phyloP scores from a whole-genome alignment of 306 rosid genomes.

The Pachyrhizus erosus region DNA sequence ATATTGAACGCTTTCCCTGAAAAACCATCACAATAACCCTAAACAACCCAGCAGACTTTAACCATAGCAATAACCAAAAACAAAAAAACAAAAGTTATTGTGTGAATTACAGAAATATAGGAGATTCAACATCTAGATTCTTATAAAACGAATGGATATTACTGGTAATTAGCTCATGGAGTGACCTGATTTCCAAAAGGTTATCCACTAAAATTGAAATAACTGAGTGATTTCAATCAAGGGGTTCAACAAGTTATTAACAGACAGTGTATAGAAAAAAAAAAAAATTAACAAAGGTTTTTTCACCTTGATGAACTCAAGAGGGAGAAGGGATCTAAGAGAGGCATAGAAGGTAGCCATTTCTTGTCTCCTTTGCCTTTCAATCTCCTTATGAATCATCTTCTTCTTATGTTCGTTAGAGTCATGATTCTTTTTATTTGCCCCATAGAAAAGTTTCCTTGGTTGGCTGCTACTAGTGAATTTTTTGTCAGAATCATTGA shows the following conservation, averaged over 20 bases:
- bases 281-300: not conserved
- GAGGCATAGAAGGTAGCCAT: constrained; percentile 63
- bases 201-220: constrained; percentile 13
- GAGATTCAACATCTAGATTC: not conserved
- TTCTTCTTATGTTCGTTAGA: constrained; percentile 48
- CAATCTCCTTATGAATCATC: constrained; percentile 65
- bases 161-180: not conserved
- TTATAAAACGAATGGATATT: not conserved
- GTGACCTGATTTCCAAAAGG: constrained; percentile 5
- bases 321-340: constrained; percentile 69
- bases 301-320: constrained; percentile 59
- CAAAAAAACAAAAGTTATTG: not conserved
- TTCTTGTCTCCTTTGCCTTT: constrained; percentile 78
- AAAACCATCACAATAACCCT: constrained; percentile 42
- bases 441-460: constrained; percentile 14
- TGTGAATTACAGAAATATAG: not conserved
- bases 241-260: not conserved
- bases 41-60: constrained; percentile 7
- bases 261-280: not conserved
- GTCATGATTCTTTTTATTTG: constrained; percentile 2
- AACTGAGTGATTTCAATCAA: not conserved
- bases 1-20: constrained; percentile 82
- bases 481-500: constrained; percentile 30
- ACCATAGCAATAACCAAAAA: not conserved
- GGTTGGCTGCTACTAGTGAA: constrained; percentile 21